phyloP scores from a whole-genome alignment of 768 basidiomycete genomes.

The Cantharellus cinnabarinus region DNA sequence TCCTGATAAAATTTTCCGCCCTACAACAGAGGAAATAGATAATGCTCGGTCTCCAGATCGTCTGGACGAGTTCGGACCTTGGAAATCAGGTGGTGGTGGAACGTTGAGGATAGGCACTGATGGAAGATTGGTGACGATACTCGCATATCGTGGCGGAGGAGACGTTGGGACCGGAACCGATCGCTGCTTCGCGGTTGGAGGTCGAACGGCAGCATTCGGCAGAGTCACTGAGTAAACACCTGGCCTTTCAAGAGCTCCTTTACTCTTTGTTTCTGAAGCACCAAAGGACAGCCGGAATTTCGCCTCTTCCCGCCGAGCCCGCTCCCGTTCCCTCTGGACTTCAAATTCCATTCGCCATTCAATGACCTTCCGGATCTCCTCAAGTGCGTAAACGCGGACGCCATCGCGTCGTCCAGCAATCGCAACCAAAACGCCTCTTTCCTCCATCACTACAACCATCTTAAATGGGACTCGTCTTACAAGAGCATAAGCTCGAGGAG shows the following conservation, averaged over 20 bases:
- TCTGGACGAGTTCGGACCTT: neutral
- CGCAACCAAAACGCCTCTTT: conserved; percentile 75
- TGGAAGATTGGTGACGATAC: neutral
- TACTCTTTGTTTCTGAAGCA: neutral
- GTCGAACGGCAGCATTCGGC: neutral
- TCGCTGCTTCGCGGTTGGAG: neutral
- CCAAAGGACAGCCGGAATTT: conserved; percentile 3
- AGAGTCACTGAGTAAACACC: neutral
- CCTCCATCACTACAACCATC: conserved; percentile 80
- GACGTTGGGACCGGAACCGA: conserved; percentile 4
- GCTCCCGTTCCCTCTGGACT: conserved; percentile 51
- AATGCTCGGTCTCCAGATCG: neutral
- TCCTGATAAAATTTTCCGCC: neutral
- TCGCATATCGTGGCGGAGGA: neutral
- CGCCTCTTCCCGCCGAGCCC: conserved; percentile 37
- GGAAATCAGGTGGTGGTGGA: neutral
- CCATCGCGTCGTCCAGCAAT: conserved; percentile 75
- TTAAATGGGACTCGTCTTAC: conserved; percentile 69
- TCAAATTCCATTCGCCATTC: conserved; percentile 79
- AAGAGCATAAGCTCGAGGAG: conserved; percentile 57
- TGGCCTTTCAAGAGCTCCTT: neutral
- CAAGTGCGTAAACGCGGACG: conserved; percentile 72
- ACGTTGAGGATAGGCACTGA: neutral
- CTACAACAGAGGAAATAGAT: neutral
- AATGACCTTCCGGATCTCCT: conserved; percentile 67